Base-by-base conservation (phyloP, 2,329 filamentous ascomycete species). In the Alternaria tenuissima region DNA sequence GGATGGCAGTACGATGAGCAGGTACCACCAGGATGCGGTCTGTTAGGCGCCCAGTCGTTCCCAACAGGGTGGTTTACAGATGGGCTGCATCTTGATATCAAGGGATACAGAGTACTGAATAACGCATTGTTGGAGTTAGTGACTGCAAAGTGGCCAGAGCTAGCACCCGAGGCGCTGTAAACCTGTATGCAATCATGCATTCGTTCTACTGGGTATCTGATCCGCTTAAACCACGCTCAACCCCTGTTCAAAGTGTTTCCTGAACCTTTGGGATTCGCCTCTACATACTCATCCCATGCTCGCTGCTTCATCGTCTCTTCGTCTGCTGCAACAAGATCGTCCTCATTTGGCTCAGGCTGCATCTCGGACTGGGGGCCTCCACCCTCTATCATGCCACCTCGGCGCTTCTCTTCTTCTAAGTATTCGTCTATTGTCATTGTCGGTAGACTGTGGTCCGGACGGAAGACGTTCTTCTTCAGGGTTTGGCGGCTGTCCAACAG, bases 381-480 rank as follows among this genome's bases (percentile, higher is more conserved):
- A 36, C 94, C 95, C 74, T 97, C 91, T 56, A 98, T 92, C 59
- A 99, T 94, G 20, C 92, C 92, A 16, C 95, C 95, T 63, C 91
- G 84, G 67, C 87, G 86, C 73, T 87, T 86, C 81, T 98, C 95
- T 79, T 98, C 94, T 53, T 96, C 95, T 16, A 99, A 83, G 74
- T 98, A 99, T 81, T 99, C 95, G 70, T 99, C 95, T 63, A 99
- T 97, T 1, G 88, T 92, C 95, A 99, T 98, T 3, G 95, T 98
- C 1, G 95, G 95, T 59, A 99, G 81, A 79, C 92, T 97, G 77
- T 99, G 95, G 7, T 95, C 93, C 0, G 93, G 88, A 56, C 92
- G 86, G 79, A 99, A 99, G 0, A 99, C 94, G 3, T 91, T 91
- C 59, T 89, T 85, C 61, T 89, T 87, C 60, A 97, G 79, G 62